These are phyloP conservation scores for Gnomoniopsis smithogilvyi DNA, from an alignment of 2,329 filamentous ascomycete genomes.

Conservation along the genomic window DNA sequence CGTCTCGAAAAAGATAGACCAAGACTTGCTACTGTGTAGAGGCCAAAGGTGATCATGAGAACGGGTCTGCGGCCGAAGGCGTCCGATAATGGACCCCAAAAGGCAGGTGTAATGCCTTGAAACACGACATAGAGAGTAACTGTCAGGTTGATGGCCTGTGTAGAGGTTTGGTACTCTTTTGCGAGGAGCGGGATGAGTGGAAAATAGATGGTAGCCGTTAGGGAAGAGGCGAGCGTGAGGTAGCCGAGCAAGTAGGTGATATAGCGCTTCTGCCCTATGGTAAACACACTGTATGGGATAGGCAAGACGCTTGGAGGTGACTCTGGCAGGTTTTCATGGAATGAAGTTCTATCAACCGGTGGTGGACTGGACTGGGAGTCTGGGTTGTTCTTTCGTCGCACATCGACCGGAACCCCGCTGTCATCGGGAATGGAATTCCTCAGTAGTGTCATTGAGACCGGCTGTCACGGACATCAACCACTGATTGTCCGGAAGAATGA, in stretches of 20 bases:
- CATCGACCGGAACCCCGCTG: neutral
- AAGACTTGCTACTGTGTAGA: conserved; percentile 52
- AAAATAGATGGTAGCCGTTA: conserved; percentile 42
- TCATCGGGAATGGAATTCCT: neutral
- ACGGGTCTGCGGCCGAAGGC: conserved; percentile 53
- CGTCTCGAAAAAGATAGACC: conserved; percentile 49
- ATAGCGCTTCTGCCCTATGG: conserved; percentile 1
- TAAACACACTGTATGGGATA: neutral
- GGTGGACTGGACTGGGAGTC: neutral
- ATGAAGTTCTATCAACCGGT: neutral
- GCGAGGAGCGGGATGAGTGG: conserved; percentile 32
- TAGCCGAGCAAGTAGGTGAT: conserved; percentile 17
- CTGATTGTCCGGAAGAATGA: neutral
- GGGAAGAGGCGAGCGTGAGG: conserved; percentile 13
- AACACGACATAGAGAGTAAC: conserved; percentile 57
- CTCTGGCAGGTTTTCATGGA: neutral
- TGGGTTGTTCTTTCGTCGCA: neutral
- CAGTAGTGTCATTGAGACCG: neutral
- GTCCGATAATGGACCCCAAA: conserved; percentile 57
- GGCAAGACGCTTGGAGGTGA: neutral
- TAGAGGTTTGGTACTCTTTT: conserved; percentile 25
- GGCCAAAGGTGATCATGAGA: conserved; percentile 50
- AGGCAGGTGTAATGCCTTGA: conserved; percentile 54
- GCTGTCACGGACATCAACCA: neutral
- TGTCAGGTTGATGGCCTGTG: conserved; percentile 36